Evolutionary conservation across 441 rosid species (phyloP).

Genomic region (Flueggea neowawraea): DNA sequence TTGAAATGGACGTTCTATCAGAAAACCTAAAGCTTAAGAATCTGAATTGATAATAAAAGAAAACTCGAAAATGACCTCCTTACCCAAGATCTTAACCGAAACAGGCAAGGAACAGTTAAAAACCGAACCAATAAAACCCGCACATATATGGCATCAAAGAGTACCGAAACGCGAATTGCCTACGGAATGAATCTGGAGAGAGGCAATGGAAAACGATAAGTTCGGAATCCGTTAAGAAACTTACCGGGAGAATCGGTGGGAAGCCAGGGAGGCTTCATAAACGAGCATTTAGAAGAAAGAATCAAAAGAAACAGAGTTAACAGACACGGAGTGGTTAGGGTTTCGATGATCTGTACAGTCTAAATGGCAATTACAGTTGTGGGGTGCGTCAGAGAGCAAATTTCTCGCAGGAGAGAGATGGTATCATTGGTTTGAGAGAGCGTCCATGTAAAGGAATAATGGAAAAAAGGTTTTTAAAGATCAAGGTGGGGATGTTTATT

Average conservation of each 20-base stretch:
- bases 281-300: slow-evolving; percentile 20
- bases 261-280: slow-evolving; percentile 53
- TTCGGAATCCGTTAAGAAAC: slow-evolving; percentile 13
- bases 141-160: no score
- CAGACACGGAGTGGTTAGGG: not conserved
- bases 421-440: not conserved
- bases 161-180: slow-evolving; percentile 10
- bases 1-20: slow-evolving; percentile 32
- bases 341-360: slow-evolving; percentile 13
- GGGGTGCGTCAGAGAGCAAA: slow-evolving; percentile 1
- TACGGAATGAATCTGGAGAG: not conserved
- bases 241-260: slow-evolving; percentile 32
- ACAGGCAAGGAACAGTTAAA: slow-evolving; percentile 5
- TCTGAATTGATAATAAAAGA: slow-evolving; percentile 3
- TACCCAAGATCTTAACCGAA: slow-evolving; percentile 40
- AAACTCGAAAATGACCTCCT: slow-evolving; percentile 37
- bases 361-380: not conserved
- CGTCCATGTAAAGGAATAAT: not conserved
- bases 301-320: not conserved
- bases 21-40: slow-evolving; percentile 14
- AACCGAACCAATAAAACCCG: not conserved
- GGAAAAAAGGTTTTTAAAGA: not conserved
- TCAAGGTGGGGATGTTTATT: not conserved
- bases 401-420: slow-evolving; percentile 12
- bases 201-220: not conserved